These are phyloP conservation scores for Microstegium vimineum DNA, from an alignment of 176 grass and related monocot genomes.

Conservation along the genomic window DNA sequence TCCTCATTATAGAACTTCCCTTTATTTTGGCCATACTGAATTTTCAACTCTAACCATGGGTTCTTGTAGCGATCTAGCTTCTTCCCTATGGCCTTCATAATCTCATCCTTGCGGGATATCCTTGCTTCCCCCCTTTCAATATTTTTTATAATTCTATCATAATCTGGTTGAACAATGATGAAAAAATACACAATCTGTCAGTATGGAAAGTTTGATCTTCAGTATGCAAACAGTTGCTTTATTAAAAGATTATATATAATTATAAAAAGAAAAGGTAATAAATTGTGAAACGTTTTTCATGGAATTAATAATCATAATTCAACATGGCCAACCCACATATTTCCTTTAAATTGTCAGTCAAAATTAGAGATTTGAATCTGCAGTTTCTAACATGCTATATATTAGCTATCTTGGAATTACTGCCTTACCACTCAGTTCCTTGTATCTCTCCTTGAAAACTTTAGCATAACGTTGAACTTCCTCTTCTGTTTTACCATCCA, in stretches of 20 bases:
- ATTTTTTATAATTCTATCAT: constrained; percentile 96
- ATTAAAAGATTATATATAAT: background rate
- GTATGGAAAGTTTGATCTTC: background rate
- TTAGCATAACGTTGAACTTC: constrained; percentile 89
- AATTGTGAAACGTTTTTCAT: background rate
- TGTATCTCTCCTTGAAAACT: constrained; percentile 90
- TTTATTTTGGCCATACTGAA: constrained; percentile 98
- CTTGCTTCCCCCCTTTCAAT: constrained; percentile 98
- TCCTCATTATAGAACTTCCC: constrained; percentile 99
- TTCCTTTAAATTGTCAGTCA: background rate
- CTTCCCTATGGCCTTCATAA: constrained; percentile 91
- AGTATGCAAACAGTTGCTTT: background rate
- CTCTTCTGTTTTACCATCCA: constrained; percentile 95
- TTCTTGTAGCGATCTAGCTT: constrained; percentile 98
- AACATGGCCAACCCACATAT: background rate
- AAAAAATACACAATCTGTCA: constrained; percentile 2
- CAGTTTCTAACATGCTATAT: background rate
- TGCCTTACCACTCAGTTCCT: constrained; percentile 79
- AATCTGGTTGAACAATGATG: constrained; percentile 48
- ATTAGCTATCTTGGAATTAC: background rate
- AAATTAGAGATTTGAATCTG: background rate
- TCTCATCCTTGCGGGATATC: constrained; percentile 92
- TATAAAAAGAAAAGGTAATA: background rate
- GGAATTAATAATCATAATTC: background rate
- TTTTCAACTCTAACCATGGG: constrained; percentile 94